phyloP scores from a whole-genome alignment of 2,329 filamentous ascomycete genomes.

The Fusarium sambucinum region DNA sequence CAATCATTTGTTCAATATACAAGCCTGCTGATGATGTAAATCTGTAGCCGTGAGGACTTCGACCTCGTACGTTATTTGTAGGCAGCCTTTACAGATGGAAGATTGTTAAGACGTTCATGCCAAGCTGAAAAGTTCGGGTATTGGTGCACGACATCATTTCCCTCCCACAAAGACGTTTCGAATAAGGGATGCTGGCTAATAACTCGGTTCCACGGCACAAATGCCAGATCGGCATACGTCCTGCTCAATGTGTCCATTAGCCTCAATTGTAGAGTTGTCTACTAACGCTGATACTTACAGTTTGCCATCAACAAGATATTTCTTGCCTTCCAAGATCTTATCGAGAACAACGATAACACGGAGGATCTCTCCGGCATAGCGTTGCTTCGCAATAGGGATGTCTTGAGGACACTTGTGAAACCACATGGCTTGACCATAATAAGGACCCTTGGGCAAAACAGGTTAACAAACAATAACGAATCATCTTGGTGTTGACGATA shows the following conservation, averaged over 20 bases:
- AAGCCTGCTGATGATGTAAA: accelerated
- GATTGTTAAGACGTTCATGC: background rate
- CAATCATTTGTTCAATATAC: background rate
- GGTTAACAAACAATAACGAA: background rate
- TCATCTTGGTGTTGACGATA: too few species aligned
- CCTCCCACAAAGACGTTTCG: background rate
- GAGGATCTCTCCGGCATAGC: background rate
- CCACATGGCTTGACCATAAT: background rate
- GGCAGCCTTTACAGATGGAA: background rate
- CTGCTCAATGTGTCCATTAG: background rate
- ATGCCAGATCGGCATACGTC: background rate
- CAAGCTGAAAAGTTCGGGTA: background rate
- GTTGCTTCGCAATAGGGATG: background rate
- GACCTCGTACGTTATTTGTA: background rate
- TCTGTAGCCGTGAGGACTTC: accelerated
- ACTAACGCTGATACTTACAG: background rate
- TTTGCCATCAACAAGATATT: background rate
- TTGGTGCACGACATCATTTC: background rate
- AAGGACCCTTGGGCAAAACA: background rate
- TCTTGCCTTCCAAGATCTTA: background rate
- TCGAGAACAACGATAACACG: background rate
- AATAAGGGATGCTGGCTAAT: background rate
- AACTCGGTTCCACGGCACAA: background rate
- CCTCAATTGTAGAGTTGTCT: background rate
- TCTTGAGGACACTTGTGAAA: background rate